Percentiles rank a stretch among this genome's conserved stretches.
Conservation (phyloP, 345 rosid genomes). For the Trapa bicornis region DNA sequence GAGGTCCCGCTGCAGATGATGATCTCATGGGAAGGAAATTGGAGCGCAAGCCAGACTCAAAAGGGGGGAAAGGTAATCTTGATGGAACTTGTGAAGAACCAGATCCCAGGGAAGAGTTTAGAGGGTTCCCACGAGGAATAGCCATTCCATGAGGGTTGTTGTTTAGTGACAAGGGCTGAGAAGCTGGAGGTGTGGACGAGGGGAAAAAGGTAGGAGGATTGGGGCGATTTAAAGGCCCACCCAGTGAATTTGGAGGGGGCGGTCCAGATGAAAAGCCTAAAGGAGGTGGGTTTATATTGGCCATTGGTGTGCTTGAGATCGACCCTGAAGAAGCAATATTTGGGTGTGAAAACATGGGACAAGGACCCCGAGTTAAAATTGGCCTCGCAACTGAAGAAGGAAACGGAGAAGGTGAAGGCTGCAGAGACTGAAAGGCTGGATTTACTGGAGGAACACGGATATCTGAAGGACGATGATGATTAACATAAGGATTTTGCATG, state of each 20-base stretch:
- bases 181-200: slow-evolving; percentile 13
- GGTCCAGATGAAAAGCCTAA: slow-evolving; percentile 10
- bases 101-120: slow-evolving; percentile 10
- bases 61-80: slow-evolving; percentile 15
- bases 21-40: slow-evolving; percentile 32
- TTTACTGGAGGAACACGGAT: slow-evolving; percentile 27
- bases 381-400: slow-evolving; percentile 27
- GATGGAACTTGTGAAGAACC: slow-evolving; percentile 17
- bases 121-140: slow-evolving; percentile 9
- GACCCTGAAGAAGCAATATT: slow-evolving; percentile 15
- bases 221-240: slow-evolving; percentile 22
- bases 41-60: slow-evolving; percentile 17
- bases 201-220: slow-evolving; percentile 17
- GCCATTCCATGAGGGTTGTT: slow-evolving; percentile 7
- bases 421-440: slow-evolving; percentile 25
- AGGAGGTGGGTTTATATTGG: neutral
- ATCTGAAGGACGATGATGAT: slow-evolving; percentile 25
- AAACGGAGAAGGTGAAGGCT: slow-evolving; percentile 19
- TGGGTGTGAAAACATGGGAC: slow-evolving; percentile 27
- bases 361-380: slow-evolving; percentile 26
- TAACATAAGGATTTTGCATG: slow-evolving; percentile 19
- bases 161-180: slow-evolving; percentile 20
- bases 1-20: slow-evolving; percentile 20
- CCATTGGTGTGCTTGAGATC: slow-evolving; percentile 15
- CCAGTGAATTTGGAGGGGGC: slow-evolving; percentile 17